phyloP scores from a whole-genome alignment of 1,284 basidiomycete species.

The Amylostereum areolatum region DNA sequence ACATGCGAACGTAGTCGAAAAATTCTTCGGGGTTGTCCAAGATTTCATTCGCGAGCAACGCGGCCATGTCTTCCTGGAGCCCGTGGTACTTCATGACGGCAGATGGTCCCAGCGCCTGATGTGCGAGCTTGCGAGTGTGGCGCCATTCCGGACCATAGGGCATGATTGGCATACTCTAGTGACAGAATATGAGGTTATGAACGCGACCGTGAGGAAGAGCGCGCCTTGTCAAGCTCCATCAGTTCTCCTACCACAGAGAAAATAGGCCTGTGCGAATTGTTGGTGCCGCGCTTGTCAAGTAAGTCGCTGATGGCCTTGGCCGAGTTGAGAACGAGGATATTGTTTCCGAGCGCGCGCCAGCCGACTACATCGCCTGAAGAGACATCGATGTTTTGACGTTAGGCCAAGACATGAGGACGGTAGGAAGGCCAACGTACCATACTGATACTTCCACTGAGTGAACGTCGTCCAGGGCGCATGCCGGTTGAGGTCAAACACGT shows the following conservation, averaged over 20 bases:
- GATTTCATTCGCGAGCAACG: slow-evolving; percentile 11
- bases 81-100: slow-evolving; percentile 19
- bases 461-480: slow-evolving; percentile 1
- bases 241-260: slow-evolving; percentile 7
- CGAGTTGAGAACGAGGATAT: slow-evolving; percentile 1
- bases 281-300: slow-evolving; percentile 4
- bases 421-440: neutral
- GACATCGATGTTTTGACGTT: neutral
- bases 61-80: slow-evolving; percentile 17
- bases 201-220: neutral
- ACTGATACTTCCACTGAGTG: slow-evolving; percentile 1
- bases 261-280: slow-evolving; percentile 7
- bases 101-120: slow-evolving; percentile 16
- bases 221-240: slow-evolving; percentile 5
- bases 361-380: slow-evolving; percentile 1
- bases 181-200: neutral
- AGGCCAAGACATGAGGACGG: neutral
- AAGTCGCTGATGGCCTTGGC: slow-evolving; percentile 6
- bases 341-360: slow-evolving; percentile 2
- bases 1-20: slow-evolving; percentile 20
- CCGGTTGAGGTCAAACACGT: neutral
- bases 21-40: slow-evolving; percentile 17
- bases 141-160: slow-evolving; percentile 21
- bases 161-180: slow-evolving; percentile 18
- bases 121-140: slow-evolving; percentile 17